Percentiles rank a stretch among this genome's conserved stretches.
Evolutionary conservation across 2,329 filamentous ascomycete genomes (phyloP).

Genomic region (Huntiella moniliformis): DNA sequence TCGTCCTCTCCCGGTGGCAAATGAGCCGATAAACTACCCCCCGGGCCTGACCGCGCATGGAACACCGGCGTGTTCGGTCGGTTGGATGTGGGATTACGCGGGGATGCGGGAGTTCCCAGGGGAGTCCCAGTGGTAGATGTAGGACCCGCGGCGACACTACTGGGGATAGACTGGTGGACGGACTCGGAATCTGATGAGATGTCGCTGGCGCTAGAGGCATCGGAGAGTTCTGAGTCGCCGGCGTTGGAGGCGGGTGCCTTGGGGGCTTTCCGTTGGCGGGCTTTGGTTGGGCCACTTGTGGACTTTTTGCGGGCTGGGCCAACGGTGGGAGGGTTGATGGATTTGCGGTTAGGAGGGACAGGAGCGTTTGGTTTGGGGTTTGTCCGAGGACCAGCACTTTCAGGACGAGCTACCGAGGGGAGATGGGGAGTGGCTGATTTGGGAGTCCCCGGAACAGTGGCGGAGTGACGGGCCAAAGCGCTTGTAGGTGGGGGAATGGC

Average conservation of each 20-base stretch:
- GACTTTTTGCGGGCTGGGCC: conserved; percentile 28
- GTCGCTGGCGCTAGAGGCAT: conserved; percentile 37
- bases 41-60: background rate
- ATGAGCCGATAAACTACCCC: background rate
- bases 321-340: conserved; percentile 24
- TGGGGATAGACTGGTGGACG: conserved; percentile 13
- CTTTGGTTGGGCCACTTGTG: conserved; percentile 25
- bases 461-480: conserved; percentile 41
- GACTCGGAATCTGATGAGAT: conserved; percentile 26
- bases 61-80: background rate
- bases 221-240: conserved; percentile 45
- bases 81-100: too few species aligned
- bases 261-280: conserved; percentile 39
- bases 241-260: conserved; percentile 44
- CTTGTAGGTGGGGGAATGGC: conserved; percentile 34
- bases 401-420: conserved; percentile 26
- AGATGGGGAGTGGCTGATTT: conserved; percentile 22
- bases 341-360: conserved; percentile 25
- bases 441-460: conserved; percentile 42
- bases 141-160: too few species aligned
- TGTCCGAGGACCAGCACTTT: conserved; percentile 40
- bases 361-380: conserved; percentile 26
- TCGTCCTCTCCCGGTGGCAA: conserved; percentile 27
- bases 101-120: too few species aligned
- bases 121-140: too few species aligned